These are phyloP conservation scores for Rhododendron molle DNA, from an alignment of 148 eudicot species.

Conservation along the genomic window DNA sequence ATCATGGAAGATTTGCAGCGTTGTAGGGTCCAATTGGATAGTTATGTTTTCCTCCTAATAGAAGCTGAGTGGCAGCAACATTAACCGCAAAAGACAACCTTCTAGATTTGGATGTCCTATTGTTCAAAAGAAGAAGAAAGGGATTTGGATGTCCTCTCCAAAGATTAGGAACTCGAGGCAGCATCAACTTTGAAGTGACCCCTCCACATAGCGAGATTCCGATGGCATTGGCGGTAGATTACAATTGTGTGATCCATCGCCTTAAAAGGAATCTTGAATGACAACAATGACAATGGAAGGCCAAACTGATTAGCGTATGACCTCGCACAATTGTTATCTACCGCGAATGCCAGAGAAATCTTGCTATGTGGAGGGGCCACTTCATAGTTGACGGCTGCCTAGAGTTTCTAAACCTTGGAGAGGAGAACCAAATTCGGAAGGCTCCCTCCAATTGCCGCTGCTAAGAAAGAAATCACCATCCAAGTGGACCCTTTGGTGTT, in stretches of 20 bases:
- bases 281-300: background rate
- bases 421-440: background rate
- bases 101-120: background rate
- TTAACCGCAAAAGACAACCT: background rate
- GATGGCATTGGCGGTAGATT: background rate
- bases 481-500: background rate
- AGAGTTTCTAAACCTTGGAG: background rate
- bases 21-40: background rate
- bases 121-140: too few relatives aligned
- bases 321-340: background rate
- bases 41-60: background rate
- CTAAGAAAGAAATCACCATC: background rate
- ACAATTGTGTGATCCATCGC: background rate
- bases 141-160: background rate
- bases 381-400: background rate
- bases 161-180: background rate
- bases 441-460: background rate
- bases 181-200: background rate
- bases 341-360: background rate
- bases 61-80: background rate
- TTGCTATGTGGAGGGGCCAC: background rate
- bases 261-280: background rate
- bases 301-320: background rate
- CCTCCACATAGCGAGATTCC: background rate
- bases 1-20: background rate